Base-by-base conservation (phyloP, 257 asterid genomes). In the Apocynum venetum region DNA sequence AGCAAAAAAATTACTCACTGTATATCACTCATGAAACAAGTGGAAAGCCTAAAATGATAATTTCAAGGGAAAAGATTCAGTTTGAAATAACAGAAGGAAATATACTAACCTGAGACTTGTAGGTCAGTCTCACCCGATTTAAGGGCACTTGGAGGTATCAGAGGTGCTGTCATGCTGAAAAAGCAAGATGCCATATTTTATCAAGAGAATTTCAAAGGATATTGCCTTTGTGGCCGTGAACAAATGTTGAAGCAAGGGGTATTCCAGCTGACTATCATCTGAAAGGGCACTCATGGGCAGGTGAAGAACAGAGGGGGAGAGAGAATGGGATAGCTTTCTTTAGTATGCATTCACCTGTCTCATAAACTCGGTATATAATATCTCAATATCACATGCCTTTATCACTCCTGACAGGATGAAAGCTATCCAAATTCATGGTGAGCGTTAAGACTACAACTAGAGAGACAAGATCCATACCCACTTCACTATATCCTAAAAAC, bases 91-190 rank as follows among this genome's bases (percentile, higher is more conserved):
- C n/a, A n/a, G n/a, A n/a, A 71, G 59, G 60, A 56, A 60, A 80
- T 2, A 15, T 61, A 78, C 80, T 49, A 72, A 85, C 91, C 91
- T 79, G 91, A 13, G 80, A 96, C 97, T 80, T 85, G 86, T 88
- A 96, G 35, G 87, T 90, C 68, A 47, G 98, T 78, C 88, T 96
- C 99, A 80, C 99, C 99, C 68, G 40, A 83, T 76, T 76, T 75
- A 64, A 93, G 97, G 80, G 99, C 94, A 73, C 92, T 83, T 83
- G 91, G 86, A 76, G 97, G 97, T 84, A 96, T 96, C 64, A 89
- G 74, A 80, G 99, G 99, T 81, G 99, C 98, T 56, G 99, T 91
- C 97, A 96, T 91, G 86, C 98, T 84, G 85, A 61, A 69, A 77
- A 80, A 73, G 56, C 47, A 55, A 38, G 48, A 3, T 31, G 36